These are phyloP conservation scores for Chrysanthemum seticuspe DNA, from an alignment of 129 eudicot genomes.

Conservation along the genomic window DNA sequence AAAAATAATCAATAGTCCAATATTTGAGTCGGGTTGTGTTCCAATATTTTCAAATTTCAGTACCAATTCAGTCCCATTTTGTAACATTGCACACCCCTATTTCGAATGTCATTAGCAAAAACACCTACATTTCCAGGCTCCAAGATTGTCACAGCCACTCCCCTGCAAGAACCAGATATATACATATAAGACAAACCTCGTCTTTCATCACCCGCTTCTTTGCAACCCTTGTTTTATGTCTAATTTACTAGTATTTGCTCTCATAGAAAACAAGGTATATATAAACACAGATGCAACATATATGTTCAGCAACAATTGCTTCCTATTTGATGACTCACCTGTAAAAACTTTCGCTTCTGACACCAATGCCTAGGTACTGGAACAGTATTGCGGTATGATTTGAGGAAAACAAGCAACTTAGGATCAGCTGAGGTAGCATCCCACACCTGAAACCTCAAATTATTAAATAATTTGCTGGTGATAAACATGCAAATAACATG, in stretches of 20 bases:
- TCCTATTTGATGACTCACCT: constrained; percentile 51
- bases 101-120: constrained; percentile 43
- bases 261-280: constrained; percentile 10
- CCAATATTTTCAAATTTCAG: too few species aligned
- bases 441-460: constrained; percentile 70
- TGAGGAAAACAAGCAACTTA: constrained; percentile 81
- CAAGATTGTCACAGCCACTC: constrained; percentile 78
- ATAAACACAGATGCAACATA: constrained; percentile 17
- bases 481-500: background rate
- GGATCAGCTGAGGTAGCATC: constrained; percentile 98
- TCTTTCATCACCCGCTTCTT: constrained; percentile 55
- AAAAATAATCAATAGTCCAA: too few species aligned
- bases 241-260: constrained; percentile 6
- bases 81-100: too few species aligned
- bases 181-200: constrained; percentile 98
- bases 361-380: constrained; percentile 99
- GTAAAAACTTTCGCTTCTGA: constrained; percentile 92
- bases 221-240: constrained; percentile 25
- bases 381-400: constrained; percentile 91
- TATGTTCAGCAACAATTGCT: background rate
- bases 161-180: constrained; percentile 99
- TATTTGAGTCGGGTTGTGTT: too few species aligned
- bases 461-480: background rate
- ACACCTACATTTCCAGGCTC: constrained; percentile 95
- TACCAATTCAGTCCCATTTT: too few species aligned